These are phyloP conservation scores for Penicillium janthinellum DNA, from an alignment of 2,329 filamentous ascomycete genomes.

Conservation along the genomic window DNA sequence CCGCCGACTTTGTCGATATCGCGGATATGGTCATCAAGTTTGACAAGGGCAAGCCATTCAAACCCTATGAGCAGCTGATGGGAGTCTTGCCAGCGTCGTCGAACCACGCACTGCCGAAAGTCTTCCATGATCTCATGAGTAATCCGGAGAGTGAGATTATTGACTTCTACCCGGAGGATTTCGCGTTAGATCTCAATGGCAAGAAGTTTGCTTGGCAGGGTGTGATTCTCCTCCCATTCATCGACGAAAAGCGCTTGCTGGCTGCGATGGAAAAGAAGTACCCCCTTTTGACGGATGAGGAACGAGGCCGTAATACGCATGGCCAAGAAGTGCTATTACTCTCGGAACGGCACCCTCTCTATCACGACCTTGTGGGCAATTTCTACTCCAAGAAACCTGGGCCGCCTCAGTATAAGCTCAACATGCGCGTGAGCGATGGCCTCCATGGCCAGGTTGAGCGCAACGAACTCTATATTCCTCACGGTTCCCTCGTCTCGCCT, in stretches of 20 bases:
- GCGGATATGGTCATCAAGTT: slow-evolving; percentile 78
- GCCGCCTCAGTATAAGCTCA: slow-evolving; percentile 67
- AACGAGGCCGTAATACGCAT: slow-evolving; percentile 73
- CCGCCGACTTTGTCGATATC: slow-evolving; percentile 87
- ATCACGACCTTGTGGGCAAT: slow-evolving; percentile 77
- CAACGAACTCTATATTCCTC: slow-evolving; percentile 80
- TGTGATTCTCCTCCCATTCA: slow-evolving; percentile 89
- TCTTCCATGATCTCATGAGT: slow-evolving; percentile 90
- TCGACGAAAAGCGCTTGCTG: slow-evolving; percentile 85
- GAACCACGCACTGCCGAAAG: slow-evolving; percentile 82
- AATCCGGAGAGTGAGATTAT: slow-evolving; percentile 87
- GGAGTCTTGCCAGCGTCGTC: slow-evolving; percentile 93
- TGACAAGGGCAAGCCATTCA: slow-evolving; percentile 80
- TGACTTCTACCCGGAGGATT: slow-evolving; percentile 96
- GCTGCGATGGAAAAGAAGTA: slow-evolving; percentile 82
- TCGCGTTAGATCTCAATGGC: slow-evolving; percentile 89
- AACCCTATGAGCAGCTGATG: slow-evolving; percentile 96
- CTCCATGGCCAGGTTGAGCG: slow-evolving; percentile 80
- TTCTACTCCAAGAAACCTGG: slow-evolving; percentile 92
- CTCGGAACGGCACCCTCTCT: slow-evolving; percentile 80
- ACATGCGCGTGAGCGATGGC: slow-evolving; percentile 73
- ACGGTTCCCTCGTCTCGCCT: slow-evolving; percentile 77
- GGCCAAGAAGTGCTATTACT: slow-evolving; percentile 83
- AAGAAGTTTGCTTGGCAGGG: slow-evolving; percentile 99
- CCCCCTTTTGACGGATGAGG: slow-evolving; percentile 73